Base-by-base conservation (phyloP, 139 green algal species). In the Micractinium conductrix region DNA sequence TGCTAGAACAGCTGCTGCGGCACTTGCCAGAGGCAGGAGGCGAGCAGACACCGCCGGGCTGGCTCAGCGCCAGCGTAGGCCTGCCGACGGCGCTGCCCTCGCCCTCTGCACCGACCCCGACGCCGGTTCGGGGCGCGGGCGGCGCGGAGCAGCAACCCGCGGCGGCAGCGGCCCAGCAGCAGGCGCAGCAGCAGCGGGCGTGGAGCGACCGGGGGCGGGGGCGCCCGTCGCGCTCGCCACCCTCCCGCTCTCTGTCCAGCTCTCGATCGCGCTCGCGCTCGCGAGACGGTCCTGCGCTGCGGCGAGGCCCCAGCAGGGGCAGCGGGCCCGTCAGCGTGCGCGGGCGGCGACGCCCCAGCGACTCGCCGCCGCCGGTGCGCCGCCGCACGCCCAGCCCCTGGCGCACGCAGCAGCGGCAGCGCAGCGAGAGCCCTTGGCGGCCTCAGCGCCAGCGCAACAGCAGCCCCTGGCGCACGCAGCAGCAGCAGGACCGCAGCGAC, bases 1-100 rank as follows among this genome's bases (percentile, higher is more conserved):
- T 83, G 40, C 43, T 83, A 22, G 78, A 74, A 43, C 62, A 35
- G 43, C 62, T 83, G 42, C 78, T 83, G 62, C 19, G 48, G 17
- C 42, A 75, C 28, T 19, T 74, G 38, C 74, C 86, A 5, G 35
- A 45, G 0, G 55, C 42, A 17, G 74, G 84, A 33, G 81, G 74
- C 22, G 58, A 16, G 1, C 26, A 43, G 38, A 28, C 76, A 28
- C 55, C n/a, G n/a, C n/a, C 76, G 26, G 76, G 76, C 76, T 82
- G 76, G 76, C 76, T 82, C 26, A 58, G 58, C 8, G 76, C 76
- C n/a, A 28, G 9, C 33, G 45, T 48, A 5, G 48, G 55, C 43
- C 74, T 80, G 45, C 45, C 74, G 45, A 5, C 28, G 0, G 65
- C 33, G 7, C 33, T 72, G 65, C 21, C 35, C 14, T 53, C 70